A percentile compares a stretch with the other conserved stretches of the same genome.
phyloP scores from a whole-genome alignment of 208 protist genomes.

The Trypanosoma rangeli region DNA sequence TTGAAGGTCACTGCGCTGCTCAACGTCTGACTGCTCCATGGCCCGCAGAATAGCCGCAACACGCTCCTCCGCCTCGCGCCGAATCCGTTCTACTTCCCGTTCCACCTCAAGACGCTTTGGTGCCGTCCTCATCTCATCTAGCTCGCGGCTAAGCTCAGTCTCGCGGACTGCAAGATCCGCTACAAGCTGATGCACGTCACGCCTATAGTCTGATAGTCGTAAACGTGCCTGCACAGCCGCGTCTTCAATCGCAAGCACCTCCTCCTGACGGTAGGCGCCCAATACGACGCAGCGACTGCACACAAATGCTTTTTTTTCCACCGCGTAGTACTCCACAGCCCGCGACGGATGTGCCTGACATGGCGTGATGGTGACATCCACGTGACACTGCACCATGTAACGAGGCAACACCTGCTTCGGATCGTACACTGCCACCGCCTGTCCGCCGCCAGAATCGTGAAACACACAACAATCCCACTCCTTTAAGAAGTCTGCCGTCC shows the following conservation, averaged over 20 bases:
- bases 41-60: slow-evolving; percentile 33
- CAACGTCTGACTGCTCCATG: slow-evolving; percentile 49
- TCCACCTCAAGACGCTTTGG: slow-evolving; percentile 50
- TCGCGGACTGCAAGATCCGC: slow-evolving; percentile 48
- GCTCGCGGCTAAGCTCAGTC: slow-evolving; percentile 43
- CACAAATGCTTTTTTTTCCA: slow-evolving; percentile 50
- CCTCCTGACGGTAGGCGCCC: slow-evolving; percentile 48
- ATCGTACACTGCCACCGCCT: slow-evolving; percentile 48
- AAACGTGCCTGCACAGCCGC: slow-evolving; percentile 54
- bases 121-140: slow-evolving; percentile 38
- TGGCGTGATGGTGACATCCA: slow-evolving; percentile 52
- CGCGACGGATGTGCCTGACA: slow-evolving; percentile 63
- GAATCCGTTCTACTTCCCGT: slow-evolving; percentile 55
- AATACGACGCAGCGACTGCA: slow-evolving; percentile 77
- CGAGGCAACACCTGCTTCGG: slow-evolving; percentile 64
- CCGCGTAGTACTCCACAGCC: slow-evolving; percentile 75
- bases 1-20: slow-evolving; percentile 38
- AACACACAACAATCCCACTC: slow-evolving; percentile 66
- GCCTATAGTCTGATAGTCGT: slow-evolving; percentile 45
- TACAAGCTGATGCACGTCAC: slow-evolving; percentile 35
- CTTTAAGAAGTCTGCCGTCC: slow-evolving; percentile 30
- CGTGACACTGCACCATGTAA: slow-evolving; percentile 55
- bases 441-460: slow-evolving; percentile 35
- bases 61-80: slow-evolving; percentile 60
- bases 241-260: slow-evolving; percentile 60